These are phyloP conservation scores for Anacardium occidentale DNA, from an alignment of 345 rosid species.

Conservation along the genomic window DNA sequence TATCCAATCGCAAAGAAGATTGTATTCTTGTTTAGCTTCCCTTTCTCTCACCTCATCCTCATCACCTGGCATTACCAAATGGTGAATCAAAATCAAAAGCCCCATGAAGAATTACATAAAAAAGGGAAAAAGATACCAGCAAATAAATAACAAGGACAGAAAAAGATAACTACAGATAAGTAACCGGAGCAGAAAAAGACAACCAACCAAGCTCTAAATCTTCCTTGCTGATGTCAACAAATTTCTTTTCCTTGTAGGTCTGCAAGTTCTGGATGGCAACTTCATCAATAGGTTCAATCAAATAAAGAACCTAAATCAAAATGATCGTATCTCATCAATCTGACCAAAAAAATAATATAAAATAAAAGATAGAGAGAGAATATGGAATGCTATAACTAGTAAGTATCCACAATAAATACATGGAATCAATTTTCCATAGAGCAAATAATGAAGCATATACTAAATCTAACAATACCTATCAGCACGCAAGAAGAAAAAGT, in stretches of 20 bases:
- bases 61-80: slow-evolving; percentile 51
- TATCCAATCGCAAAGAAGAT: slow-evolving; percentile 88
- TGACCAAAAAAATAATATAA: not conserved
- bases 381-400: not conserved
- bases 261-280: slow-evolving; percentile 95
- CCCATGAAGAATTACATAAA: not conserved
- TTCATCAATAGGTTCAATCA: slow-evolving; percentile 95
- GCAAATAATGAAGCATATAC: slow-evolving; percentile 2
- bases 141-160: too few relatives aligned
- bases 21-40: slow-evolving; percentile 75
- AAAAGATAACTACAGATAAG: slow-evolving; percentile 2
- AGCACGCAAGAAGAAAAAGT: not conserved
- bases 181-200: not conserved
- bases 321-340: slow-evolving; percentile 20
- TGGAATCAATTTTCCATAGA: not conserved
- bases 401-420: not conserved
- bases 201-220: slow-evolving; percentile 87
- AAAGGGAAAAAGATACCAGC: not conserved
- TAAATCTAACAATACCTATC: not conserved
- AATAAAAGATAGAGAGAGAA: not conserved
- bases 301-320: slow-evolving; percentile 68
- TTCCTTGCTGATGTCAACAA: slow-evolving; percentile 98
- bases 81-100: too few relatives aligned
- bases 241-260: slow-evolving; percentile 95
- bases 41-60: slow-evolving; percentile 94